Percentiles rank a stretch among this genome's conserved stretches.
Conservation (phyloP, 371 early-diverging fungal species). For the Encephalitozoon hellem region DNA sequence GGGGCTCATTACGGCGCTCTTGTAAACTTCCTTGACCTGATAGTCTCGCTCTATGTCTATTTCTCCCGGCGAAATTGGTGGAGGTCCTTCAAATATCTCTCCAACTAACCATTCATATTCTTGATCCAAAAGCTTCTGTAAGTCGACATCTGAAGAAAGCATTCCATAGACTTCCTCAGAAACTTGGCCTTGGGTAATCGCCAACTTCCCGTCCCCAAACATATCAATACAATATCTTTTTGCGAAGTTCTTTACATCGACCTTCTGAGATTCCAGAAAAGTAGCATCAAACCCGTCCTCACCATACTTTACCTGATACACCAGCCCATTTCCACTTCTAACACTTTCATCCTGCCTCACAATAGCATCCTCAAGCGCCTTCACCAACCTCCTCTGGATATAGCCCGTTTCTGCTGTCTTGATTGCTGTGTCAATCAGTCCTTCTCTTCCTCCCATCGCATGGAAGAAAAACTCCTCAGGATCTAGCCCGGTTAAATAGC, state of each 20-base stretch:
- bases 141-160: slow-evolving; percentile 23
- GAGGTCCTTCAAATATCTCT: neutral
- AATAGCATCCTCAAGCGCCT: slow-evolving; percentile 93
- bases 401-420: slow-evolving; percentile 99
- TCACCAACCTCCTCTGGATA: slow-evolving; percentile 95
- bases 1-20: slow-evolving; percentile 2
- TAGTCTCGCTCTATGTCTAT: neutral
- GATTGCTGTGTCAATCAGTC: slow-evolving; percentile 89
- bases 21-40: neutral
- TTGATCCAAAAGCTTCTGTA: slow-evolving; percentile 25
- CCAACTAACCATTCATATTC: slow-evolving; percentile 26
- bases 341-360: slow-evolving; percentile 94
- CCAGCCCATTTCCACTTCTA: slow-evolving; percentile 77
- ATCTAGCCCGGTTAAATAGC: slow-evolving; percentile 86
- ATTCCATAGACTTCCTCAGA: slow-evolving; percentile 29
- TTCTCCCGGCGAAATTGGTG: neutral
- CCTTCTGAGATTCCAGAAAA: slow-evolving; percentile 72
- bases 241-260: slow-evolving; percentile 23
- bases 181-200: neutral
- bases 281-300: slow-evolving; percentile 96
- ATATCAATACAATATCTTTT: slow-evolving; percentile 37
- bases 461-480: slow-evolving; percentile 99
- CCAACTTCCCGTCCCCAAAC: neutral
- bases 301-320: slow-evolving; percentile 89
- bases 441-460: slow-evolving; percentile 99